Evolutionary conservation across 768 basidiomycete species (phyloP).

Genomic region (Boletus coccyginus): DNA sequence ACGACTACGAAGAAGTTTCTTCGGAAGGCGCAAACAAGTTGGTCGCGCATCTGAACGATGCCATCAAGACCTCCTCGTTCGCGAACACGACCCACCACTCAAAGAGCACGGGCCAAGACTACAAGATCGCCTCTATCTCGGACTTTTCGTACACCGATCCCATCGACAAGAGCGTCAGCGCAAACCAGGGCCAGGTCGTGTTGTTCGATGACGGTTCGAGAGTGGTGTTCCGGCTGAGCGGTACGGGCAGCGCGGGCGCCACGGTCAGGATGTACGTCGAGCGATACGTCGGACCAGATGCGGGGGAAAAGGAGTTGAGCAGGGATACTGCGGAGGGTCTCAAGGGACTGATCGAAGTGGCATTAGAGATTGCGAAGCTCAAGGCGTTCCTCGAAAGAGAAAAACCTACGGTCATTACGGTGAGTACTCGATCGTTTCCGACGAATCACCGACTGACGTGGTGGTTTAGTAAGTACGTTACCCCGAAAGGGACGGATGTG

Average conservation of each 20-base stretch:
- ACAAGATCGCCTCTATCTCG: constrained; percentile 73
- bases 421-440: constrained; percentile 35
- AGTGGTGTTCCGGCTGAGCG: constrained; percentile 93
- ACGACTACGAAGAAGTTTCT: constrained; percentile 98
- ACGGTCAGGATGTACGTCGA: constrained; percentile 97
- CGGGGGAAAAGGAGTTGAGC: constrained; percentile 64
- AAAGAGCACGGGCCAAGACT: constrained; percentile 61
- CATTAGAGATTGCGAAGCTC: constrained; percentile 80
- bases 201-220: constrained; percentile 89
- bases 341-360: constrained; percentile 94
- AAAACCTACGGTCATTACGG: constrained; percentile 95
- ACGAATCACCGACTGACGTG: constrained; percentile 2
- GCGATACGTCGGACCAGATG: constrained; percentile 74
- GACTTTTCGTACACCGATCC: constrained; percentile 98
- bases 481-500: background rate
- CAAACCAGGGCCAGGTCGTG: constrained; percentile 95
- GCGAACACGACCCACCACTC: constrained; percentile 66
- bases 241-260: constrained; percentile 94
- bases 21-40: constrained; percentile 87
- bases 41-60: constrained; percentile 72
- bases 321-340: constrained; percentile 86
- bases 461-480: constrained; percentile 14
- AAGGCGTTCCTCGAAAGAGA: constrained; percentile 83
- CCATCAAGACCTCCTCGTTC: constrained; percentile 66
- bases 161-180: constrained; percentile 90